These are phyloP conservation scores for Trichopus zeylanicus DNA, from an alignment of 116 monocot genomes.

Conservation along the genomic window DNA sequence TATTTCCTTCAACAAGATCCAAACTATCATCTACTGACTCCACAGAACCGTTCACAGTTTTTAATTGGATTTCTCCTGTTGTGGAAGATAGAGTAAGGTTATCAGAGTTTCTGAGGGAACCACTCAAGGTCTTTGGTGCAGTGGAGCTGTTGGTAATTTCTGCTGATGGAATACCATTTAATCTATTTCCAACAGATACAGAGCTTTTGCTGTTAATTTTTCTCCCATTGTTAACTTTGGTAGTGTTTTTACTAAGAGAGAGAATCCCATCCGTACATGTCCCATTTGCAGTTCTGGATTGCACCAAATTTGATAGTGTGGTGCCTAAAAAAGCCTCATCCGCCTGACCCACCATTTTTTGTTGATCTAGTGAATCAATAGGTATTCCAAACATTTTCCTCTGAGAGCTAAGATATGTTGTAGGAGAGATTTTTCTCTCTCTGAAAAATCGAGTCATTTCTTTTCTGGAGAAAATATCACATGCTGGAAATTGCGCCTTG, in stretches of 20 bases:
- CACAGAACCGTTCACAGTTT: slow-evolving; percentile 13
- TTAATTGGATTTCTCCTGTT: slow-evolving; percentile 1
- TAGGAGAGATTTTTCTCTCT: slow-evolving; percentile 50
- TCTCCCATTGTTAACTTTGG: slow-evolving; percentile 11
- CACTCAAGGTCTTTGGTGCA: slow-evolving; percentile 13
- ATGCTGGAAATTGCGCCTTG: slow-evolving; percentile 66
- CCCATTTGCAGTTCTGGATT: slow-evolving; percentile 29
- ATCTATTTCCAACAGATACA: slow-evolving; percentile 13
- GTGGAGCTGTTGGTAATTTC: background rate
- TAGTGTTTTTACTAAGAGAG: slow-evolving; percentile 4
- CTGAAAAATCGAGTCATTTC: slow-evolving; percentile 59
- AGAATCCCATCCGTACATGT: slow-evolving; percentile 5
- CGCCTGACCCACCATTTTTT: slow-evolving; percentile 3
- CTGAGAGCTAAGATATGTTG: slow-evolving; percentile 27
- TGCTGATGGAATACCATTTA: slow-evolving; percentile 11
- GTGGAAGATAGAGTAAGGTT: slow-evolving; percentile 12
- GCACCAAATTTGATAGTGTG: slow-evolving; percentile 8
- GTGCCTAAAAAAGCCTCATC: slow-evolving; percentile 14
- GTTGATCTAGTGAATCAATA: slow-evolving; percentile 2
- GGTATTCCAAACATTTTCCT: slow-evolving; percentile 19
- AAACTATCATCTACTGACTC: slow-evolving; percentile 11
- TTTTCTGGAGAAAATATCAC: slow-evolving; percentile 79
- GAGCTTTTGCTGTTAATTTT: slow-evolving; percentile 14
- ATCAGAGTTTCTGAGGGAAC: slow-evolving; percentile 5
- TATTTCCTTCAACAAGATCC: slow-evolving; percentile 50